Percentiles rank a stretch among this genome's conserved stretches.
Evolutionary conservation across 805 yeast genomes (phyloP).

Genomic region (Ogataea nakhonphanomensis): DNA sequence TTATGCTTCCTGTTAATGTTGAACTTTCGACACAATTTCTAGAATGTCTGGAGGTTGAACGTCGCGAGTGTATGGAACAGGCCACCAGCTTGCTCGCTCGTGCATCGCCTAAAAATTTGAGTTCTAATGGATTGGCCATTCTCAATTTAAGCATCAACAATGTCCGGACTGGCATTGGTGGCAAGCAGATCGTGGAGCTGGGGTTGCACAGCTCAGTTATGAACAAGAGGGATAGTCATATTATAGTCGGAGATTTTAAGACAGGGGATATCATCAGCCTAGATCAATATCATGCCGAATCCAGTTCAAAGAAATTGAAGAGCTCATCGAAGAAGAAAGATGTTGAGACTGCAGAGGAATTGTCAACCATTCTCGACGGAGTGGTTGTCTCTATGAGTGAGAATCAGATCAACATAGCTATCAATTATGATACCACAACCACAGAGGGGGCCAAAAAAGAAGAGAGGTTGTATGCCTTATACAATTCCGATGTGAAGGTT

Average conservation of each 20-base stretch:
- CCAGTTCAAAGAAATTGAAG: constrained; percentile 24
- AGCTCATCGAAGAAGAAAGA: constrained; percentile 31
- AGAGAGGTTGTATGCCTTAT: constrained; percentile 46
- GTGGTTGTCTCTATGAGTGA: constrained; percentile 56
- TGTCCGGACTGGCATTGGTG: constrained; percentile 75
- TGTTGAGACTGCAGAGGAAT: constrained; percentile 21
- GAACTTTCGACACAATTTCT: constrained; percentile 37
- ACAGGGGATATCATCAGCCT: constrained; percentile 76
- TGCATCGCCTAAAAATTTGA: constrained; percentile 62
- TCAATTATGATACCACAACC: constrained; percentile 46
- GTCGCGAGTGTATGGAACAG: constrained; percentile 49
- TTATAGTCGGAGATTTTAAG: constrained; percentile 51
- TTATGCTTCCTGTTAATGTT: constrained; percentile 11
- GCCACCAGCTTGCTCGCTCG: constrained; percentile 42
- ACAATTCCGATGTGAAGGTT: constrained; percentile 43
- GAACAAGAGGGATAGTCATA: constrained; percentile 13
- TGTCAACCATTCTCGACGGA: constrained; percentile 45
- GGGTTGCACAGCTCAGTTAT: constrained; percentile 44
- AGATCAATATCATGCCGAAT: constrained; percentile 40
- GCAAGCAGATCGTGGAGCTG: constrained; percentile 65
- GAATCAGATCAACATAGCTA: constrained; percentile 50
- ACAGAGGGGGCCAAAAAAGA: constrained; percentile 36
- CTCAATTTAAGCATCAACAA: constrained; percentile 59
- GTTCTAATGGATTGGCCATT: constrained; percentile 70
- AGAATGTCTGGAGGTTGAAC: constrained; percentile 44